Base-by-base conservation (phyloP, 116 monocot species). In the Zostera marina region DNA sequence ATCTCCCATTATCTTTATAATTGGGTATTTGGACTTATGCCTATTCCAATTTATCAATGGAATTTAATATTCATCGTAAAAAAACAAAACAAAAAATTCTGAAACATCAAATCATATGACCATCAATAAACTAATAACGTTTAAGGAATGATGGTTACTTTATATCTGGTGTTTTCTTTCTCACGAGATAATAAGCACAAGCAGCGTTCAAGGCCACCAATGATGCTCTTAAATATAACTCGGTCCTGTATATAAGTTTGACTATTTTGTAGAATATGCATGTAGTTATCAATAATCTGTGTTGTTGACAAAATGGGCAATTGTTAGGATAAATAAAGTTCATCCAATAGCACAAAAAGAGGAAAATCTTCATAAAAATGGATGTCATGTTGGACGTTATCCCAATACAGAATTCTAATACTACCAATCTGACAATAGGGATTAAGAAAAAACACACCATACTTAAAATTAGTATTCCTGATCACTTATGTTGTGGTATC, bases 211-310 rank as follows among this genome's bases (percentile, higher is more conserved):
- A 94, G 82, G 17, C 88, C 93, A 72, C 67, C 74, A 73, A 88
- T 77, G 72, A 58, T 72, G 72, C 60, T 76, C 44, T 75, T 94
- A 47, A 88, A 65, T 72, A 75, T 81, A 67, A 68, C 82, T 75
- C 71, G 84, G 0, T 88, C 93, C 43, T 75, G 73, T 53, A 94
- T 61, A 71, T 84, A 81, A 20, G 84, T 74, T 48, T 82, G 84
- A 47, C 70, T 74, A 66, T 81, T 88, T 63, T 66, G 79, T n/a
- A 94, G 54, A 70, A 94, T 81, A 73, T 84, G 79, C 19, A 66
- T 56, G 55, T 84, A 94, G 54, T 84, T 77, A 49, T 82, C 81
- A 52, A 94, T 69, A 59, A 88, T 84, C 93, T 93, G 74, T 22
- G 32, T 24, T 19, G 17, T 17, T 19, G 7, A 48, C 48, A 15